These are phyloP conservation scores for Aspergillus quadrilineatus DNA, from an alignment of 2,329 filamentous ascomycete genomes.

Conservation along the genomic window DNA sequence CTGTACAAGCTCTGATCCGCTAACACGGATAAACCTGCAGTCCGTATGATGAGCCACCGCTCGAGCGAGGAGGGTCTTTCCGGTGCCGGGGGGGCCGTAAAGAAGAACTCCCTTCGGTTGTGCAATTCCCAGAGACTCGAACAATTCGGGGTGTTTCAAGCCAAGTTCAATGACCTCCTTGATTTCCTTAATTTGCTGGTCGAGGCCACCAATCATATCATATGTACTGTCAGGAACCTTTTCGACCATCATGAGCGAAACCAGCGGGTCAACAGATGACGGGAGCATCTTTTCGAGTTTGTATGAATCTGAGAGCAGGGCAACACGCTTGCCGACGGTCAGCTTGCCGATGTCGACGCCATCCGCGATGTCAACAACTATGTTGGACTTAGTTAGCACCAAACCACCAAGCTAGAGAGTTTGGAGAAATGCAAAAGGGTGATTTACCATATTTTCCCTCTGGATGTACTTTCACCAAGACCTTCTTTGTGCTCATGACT, in stretches of 20 bases:
- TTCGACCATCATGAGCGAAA: slow-evolving; percentile 99
- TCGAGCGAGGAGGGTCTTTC: slow-evolving; percentile 91
- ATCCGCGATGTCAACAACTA: slow-evolving; percentile 94
- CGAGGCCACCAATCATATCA: slow-evolving; percentile 98
- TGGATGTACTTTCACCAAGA: slow-evolving; percentile 96
- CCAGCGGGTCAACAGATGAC: slow-evolving; percentile 94
- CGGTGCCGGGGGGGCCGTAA: slow-evolving; percentile 94
- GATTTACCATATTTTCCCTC: slow-evolving; percentile 90
- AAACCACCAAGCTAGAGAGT: neutral
- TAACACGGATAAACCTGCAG: slow-evolving; percentile 98
- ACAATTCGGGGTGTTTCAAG: slow-evolving; percentile 96
- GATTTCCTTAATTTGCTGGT: slow-evolving; percentile 99
- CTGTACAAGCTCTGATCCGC: slow-evolving; percentile 92
- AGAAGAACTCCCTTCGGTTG: slow-evolving; percentile 97
- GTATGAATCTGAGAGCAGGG: slow-evolving; percentile 93
- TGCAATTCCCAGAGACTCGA: slow-evolving; percentile 97
- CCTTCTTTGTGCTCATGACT: slow-evolving; percentile 99
- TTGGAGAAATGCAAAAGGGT: neutral
- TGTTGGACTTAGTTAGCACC: slow-evolving; percentile 11
- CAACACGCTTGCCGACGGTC: slow-evolving; percentile 95
- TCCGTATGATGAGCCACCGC: slow-evolving; percentile 97
- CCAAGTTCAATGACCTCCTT: slow-evolving; percentile 99
- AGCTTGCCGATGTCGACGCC: slow-evolving; percentile 93
- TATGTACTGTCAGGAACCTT: slow-evolving; percentile 99
- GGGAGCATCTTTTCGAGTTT: slow-evolving; percentile 98